Percentiles rank a stretch among this genome's conserved stretches.
Conservation (phyloP, 129 eudicot species). For the Saposhnikovia divaricata region DNA sequence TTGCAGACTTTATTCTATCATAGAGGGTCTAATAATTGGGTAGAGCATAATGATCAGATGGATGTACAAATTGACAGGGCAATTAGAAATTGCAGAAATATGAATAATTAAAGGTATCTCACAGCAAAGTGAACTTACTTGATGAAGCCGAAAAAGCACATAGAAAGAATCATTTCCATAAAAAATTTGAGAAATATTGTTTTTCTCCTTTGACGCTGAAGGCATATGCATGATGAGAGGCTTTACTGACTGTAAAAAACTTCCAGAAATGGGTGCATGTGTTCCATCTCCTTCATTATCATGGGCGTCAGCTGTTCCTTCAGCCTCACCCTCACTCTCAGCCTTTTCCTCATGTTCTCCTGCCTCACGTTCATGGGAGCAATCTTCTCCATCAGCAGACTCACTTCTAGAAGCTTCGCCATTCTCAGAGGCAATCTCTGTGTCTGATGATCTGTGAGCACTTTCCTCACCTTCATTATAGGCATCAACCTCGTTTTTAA, state of each 20-base stretch:
- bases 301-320: slow-evolving; percentile 39
- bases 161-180: slow-evolving; percentile 84
- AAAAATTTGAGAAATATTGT: slow-evolving; percentile 41
- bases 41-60: neutral
- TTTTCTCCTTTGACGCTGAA: slow-evolving; percentile 22
- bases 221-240: slow-evolving; percentile 52
- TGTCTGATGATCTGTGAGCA: slow-evolving; percentile 57
- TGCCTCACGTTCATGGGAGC: slow-evolving; percentile 48
- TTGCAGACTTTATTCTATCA: slow-evolving; percentile 73
- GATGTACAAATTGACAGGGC: slow-evolving; percentile 6
- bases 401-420: slow-evolving; percentile 61
- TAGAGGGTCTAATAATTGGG: slow-evolving; percentile 53
- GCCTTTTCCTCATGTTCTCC: slow-evolving; percentile 43
- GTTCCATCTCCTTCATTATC: slow-evolving; percentile 43
- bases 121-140: slow-evolving; percentile 35
- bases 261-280: slow-evolving; percentile 35
- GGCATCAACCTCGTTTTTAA: slow-evolving; percentile 31
- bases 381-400: slow-evolving; percentile 62
- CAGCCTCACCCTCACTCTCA: slow-evolving; percentile 85
- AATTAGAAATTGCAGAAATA: slow-evolving; percentile 2
- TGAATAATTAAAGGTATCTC: neutral
- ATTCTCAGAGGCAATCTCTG: slow-evolving; percentile 65
- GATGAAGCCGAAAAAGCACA: slow-evolving; percentile 88
- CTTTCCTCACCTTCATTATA: slow-evolving; percentile 68
- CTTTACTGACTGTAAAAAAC: slow-evolving; percentile 47